Base-by-base conservation (phyloP, 495 filamentous ascomycete genomes). In the Podospora pseudoanserina region DNA sequence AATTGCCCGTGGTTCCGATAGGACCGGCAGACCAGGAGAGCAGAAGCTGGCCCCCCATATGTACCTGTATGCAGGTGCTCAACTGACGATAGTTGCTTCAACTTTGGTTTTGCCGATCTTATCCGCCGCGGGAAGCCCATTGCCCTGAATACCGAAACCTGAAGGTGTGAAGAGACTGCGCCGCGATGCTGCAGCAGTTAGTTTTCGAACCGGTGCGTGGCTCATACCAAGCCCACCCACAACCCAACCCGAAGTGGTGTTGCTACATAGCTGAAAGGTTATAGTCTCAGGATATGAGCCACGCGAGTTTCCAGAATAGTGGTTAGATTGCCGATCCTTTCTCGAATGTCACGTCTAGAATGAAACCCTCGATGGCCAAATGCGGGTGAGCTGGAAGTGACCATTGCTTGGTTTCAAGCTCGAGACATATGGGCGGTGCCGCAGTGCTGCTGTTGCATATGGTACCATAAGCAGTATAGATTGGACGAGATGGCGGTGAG, bases 291-390 rank as follows among this genome's bases (percentile, higher is more conserved):
- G 13, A 13, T 3, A 2, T 49, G 39, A 49, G 39, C 39, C 39
- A 49, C 39, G 39, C 39, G 39, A 49, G 39, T 49, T 49, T 49
- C 39, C 15, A 16, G 39, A 49, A 49, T 16, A 64, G 26, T 11
- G 55, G 54, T 3, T 30, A 39, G 61, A n/a, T n/a, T 16, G 28
- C 53, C 34, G 63, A 54, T 65, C 39, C 39, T 49, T 49, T 49
- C 39, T 49, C 39, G 39, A 49, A 49, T 49, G 13, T 49, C 39
- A 23, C 15, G 9, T 16, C 39, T 13, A 49, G 39, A 49, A 49
- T 49, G 39, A 49, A 49, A 49, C 39, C 39, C 39, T 49, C 39
- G 39, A 49, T 49, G 39, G 39, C 39, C 39, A 49, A 13, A 49
- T 49, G 39, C 39, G 39, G 39, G 39, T 13, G 39, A 49, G 39